Evolutionary conservation across 2,329 filamentous ascomycete species (phyloP).

Genomic region (Cytospora piceicola): DNA sequence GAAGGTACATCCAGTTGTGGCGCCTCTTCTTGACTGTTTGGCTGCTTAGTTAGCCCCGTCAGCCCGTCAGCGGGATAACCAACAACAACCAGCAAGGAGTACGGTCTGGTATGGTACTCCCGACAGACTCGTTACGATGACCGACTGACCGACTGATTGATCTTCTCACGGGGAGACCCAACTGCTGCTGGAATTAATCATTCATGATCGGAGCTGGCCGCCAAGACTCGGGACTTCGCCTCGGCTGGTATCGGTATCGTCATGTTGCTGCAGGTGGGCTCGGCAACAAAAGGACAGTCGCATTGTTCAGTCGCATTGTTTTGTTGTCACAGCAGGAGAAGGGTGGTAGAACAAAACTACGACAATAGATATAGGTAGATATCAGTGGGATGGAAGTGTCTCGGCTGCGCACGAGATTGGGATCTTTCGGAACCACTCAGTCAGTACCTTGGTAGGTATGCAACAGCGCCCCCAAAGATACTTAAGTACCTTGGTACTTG

Average conservation of each 20-base stretch:
- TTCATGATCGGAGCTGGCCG: constrained; percentile 1
- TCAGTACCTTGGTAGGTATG: too few relatives aligned
- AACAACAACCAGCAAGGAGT: too few relatives aligned
- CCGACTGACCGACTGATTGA: neutral
- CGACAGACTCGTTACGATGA: neutral
- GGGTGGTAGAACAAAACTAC: neutral
- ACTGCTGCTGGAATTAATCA: neutral
- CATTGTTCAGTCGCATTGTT: neutral
- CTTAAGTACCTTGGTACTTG: too few relatives aligned
- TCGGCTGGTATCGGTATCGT: constrained; percentile 18
- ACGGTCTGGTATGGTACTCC: too few relatives aligned
- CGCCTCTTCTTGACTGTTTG: too few relatives aligned
- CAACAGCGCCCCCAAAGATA: neutral
- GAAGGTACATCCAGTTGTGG: neutral
- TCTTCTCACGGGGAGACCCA: neutral
- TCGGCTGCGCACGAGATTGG: neutral
- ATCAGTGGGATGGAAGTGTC: neutral
- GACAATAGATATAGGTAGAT: neutral
- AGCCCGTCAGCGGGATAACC: neutral
- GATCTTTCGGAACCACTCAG: neutral
- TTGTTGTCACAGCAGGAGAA: neutral
- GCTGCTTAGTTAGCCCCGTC: too few relatives aligned
- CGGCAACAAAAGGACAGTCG: neutral
- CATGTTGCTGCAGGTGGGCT: neutral
- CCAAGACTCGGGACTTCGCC: constrained; percentile 2